Percentiles rank a stretch among this genome's conserved stretches.
Conservation (phyloP, 2,329 filamentous ascomycete genomes). For the Bipolaris gigantea region DNA sequence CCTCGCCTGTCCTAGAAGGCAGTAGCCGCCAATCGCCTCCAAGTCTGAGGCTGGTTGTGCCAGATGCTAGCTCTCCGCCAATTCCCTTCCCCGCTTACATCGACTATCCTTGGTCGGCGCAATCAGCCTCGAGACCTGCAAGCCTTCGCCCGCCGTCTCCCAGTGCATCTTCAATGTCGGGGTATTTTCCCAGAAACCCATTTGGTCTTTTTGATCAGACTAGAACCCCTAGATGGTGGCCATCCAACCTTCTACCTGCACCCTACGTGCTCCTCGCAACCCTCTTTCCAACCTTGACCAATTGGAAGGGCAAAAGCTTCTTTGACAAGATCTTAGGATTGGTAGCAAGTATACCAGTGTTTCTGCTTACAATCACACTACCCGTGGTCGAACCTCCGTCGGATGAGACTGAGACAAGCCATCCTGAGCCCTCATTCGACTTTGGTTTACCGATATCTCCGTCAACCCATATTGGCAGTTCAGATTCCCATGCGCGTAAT, state of each 20-base stretch:
- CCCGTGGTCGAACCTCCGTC: slow-evolving; percentile 80
- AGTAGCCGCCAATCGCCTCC: slow-evolving; percentile 32
- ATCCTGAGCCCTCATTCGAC: slow-evolving; percentile 28
- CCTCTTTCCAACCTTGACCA: slow-evolving; percentile 83
- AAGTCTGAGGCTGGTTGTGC: slow-evolving; percentile 48
- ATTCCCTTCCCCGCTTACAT: slow-evolving; percentile 71
- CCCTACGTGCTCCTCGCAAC: slow-evolving; percentile 72
- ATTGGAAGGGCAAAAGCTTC: slow-evolving; percentile 79
- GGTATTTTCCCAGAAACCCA: slow-evolving; percentile 51
- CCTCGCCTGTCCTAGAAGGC: slow-evolving; percentile 34
- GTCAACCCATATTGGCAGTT: slow-evolving; percentile 26
- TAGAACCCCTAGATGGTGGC: slow-evolving; percentile 73
- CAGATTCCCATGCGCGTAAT: slow-evolving; percentile 25
- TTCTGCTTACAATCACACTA: slow-evolving; percentile 84
- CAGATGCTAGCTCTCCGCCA: slow-evolving; percentile 47
- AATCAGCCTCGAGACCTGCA: slow-evolving; percentile 51
- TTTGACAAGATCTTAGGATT: slow-evolving; percentile 82
- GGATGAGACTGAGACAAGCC: slow-evolving; percentile 40
- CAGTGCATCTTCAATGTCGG: slow-evolving; percentile 53
- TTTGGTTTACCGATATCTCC: slow-evolving; percentile 36
- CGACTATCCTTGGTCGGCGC: slow-evolving; percentile 54
- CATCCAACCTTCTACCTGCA: slow-evolving; percentile 70
- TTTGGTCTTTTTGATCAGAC: slow-evolving; percentile 44
- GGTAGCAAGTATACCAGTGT: slow-evolving; percentile 85
- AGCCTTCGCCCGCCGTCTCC: slow-evolving; percentile 61